These are phyloP conservation scores for Claviceps cyperi DNA, from an alignment of 2,329 filamentous ascomycete species.

Conservation along the genomic window DNA sequence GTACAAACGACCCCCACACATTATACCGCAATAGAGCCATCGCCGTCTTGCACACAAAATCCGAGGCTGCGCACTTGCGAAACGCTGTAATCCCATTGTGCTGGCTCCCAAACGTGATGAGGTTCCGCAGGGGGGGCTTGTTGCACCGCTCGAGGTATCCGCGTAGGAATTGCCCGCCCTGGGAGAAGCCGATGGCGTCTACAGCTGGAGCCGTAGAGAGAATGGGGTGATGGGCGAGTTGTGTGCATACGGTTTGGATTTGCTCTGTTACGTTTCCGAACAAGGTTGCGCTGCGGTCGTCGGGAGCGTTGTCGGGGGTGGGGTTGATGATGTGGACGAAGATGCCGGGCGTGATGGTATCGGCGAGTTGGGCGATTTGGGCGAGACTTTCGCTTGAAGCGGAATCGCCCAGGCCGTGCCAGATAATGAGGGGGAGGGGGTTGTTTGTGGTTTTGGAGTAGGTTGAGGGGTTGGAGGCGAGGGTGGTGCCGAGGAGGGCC, in stretches of 20 bases:
- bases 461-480: constrained; percentile 17
- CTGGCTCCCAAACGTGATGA: constrained; percentile 81
- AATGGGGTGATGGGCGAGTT: constrained; percentile 61
- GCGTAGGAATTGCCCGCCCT: constrained; percentile 92
- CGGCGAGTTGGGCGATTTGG: constrained; percentile 59
- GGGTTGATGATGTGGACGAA: constrained; percentile 21
- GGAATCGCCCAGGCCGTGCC: constrained; percentile 72
- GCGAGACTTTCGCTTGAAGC: constrained; percentile 69
- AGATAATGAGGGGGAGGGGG: constrained; percentile 83
- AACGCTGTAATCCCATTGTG: constrained; percentile 88
- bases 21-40: constrained; percentile 66
- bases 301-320: constrained; percentile 27
- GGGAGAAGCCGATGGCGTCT: constrained; percentile 87
- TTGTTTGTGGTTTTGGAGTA: constrained; percentile 34
- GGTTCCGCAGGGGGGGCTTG: constrained; percentile 53
- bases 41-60: constrained; percentile 70
- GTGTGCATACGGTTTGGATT: constrained; percentile 60
- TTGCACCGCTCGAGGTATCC: constrained; percentile 84
- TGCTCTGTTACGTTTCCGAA: constrained; percentile 79
- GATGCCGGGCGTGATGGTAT: constrained; percentile 60
- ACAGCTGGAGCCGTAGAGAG: constrained; percentile 69
- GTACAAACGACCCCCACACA: constrained; percentile 67
- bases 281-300: constrained; percentile 74
- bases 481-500: constrained; percentile 6
- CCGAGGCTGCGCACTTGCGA: constrained; percentile 51